Evolutionary conservation across 441 rosid genomes (phyloP), one percentile per base, ranked within the genome.

Genomic region (Gossypium schwendimanii): DNA sequence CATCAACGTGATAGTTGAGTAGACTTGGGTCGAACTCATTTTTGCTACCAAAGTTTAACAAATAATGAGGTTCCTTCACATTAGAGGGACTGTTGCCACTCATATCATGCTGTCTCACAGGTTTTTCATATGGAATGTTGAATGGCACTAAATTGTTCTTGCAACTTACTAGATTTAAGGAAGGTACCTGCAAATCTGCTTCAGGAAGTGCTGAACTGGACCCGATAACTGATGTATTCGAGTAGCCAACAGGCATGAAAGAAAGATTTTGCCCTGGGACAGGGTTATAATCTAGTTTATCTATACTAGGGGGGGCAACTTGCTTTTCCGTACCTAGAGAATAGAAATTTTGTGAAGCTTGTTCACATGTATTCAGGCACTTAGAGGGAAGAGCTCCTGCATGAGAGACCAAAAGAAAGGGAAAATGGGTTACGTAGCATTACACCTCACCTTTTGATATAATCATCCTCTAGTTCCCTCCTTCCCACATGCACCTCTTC

Each of bases 191-290:
- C 17, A 50, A 9, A 74, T 75, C 70, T 54, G 75, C 60, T 75
- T 72, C 81, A 3, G 82, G 76, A 81, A 78, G 78, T 11, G 64
- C 73, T 58, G 81, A 70, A 76, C 85, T 63, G 67, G 88, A 78
- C 70, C 64, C 80, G 14, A 76, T 68, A 71, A 76, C 58, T 17
- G 86, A 70, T 71, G 80, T 70, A 59, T 76, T 70, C 74, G 84
- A 70, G 81, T 54, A 81, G 72, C 68, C 83, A 44, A 61, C 49
- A 71, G 87, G 78, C 39, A 26, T 20, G 52, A 68, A 78, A 76
- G 81, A 75, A 12, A 77, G 49, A 71, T 49, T 74, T 76, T 81
- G 70, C 61, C 77, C 80, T 0, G 68, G 54, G 76, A 73, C 66
- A 36, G 79, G 72, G 18, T 76, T 58, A 72, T 50, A 74, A 74